A percentile compares a stretch with the other conserved stretches of the same genome.
Conservation (phyloP, 2,329 filamentous ascomycete genomes). For the Colletotrichum orbiculare region DNA sequence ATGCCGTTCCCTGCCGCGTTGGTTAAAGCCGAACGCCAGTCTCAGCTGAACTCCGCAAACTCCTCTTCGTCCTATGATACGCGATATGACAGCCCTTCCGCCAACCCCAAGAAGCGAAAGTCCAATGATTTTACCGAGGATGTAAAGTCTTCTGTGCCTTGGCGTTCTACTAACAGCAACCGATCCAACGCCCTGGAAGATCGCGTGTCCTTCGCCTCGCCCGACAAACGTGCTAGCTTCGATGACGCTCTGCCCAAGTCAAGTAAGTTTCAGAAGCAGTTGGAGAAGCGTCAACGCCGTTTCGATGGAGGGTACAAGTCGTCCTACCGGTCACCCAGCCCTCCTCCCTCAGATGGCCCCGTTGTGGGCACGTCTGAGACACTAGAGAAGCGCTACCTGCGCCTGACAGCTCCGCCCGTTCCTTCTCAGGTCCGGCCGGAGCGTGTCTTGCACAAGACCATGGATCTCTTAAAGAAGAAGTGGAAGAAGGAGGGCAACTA, state of each 20-base stretch:
- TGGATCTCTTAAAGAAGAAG: constrained; percentile 92
- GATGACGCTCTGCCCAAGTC: constrained; percentile 58
- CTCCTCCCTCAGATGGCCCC: constrained; percentile 71
- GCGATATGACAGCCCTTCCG: constrained; percentile 40
- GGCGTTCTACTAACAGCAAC: constrained; percentile 75
- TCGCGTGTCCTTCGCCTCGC: constrained; percentile 74
- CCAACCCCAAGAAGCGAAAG: constrained; percentile 81
- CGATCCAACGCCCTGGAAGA: constrained; percentile 70
- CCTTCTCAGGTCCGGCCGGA: constrained; percentile 90
- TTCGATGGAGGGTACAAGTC: constrained; percentile 77
- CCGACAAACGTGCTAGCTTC: constrained; percentile 57
- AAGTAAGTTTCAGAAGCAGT: constrained; percentile 91
- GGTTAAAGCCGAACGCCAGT: constrained; percentile 76
- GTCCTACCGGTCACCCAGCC: constrained; percentile 65
- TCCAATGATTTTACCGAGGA: constrained; percentile 72
- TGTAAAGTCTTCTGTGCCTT: constrained; percentile 70
- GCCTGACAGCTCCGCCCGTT: constrained; percentile 89
- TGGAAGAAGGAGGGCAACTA: constrained; percentile 96
- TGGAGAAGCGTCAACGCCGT: constrained; percentile 90
- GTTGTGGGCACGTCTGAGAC: constrained; percentile 86
- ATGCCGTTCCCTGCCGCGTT: constrained; percentile 88
- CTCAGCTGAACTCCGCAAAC: constrained; percentile 54
- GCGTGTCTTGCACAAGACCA: constrained; percentile 80
- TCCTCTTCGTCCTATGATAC: constrained; percentile 39
- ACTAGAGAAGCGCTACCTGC: constrained; percentile 94